A percentile compares a stretch with the other conserved stretches of the same genome.
Conservation (phyloP, 441 rosid genomes). For the Euphorbia corollata region DNA sequence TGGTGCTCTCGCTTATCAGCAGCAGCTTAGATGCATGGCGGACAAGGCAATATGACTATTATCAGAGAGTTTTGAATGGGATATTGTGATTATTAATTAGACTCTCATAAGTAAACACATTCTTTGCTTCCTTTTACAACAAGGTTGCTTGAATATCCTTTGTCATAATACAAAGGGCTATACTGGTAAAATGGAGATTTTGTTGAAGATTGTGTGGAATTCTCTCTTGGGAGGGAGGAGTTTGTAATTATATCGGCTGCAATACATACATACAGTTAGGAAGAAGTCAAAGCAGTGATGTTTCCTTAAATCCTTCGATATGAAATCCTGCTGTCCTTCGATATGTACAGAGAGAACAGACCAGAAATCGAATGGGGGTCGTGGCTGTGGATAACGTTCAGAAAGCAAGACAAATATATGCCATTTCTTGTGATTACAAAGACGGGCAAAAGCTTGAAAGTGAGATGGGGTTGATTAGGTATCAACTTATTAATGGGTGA, state of each 20-base stretch:
- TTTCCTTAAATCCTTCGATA: conserved; percentile 11
- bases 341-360: no score
- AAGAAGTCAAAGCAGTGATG: no score
- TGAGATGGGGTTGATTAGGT: conserved; percentile 6
- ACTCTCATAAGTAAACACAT: conserved; percentile 13
- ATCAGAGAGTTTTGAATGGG: conserved; percentile 90
- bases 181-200: no score
- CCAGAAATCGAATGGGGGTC: conserved; percentile 10
- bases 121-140: conserved; percentile 16
- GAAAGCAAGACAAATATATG: background rate
- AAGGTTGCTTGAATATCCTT: background rate
- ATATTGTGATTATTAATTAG: conserved; percentile 44
- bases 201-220: conserved; percentile 9
- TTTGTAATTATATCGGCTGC: conserved; percentile 33
- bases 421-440: background rate
- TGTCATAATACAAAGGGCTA: background rate
- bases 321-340: conserved; percentile 18
- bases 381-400: conserved; percentile 1
- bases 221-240: conserved; percentile 19
- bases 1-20: conserved; percentile 90
- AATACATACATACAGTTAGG: no score
- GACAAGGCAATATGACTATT: conserved; percentile 93
- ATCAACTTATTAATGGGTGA: conserved; percentile 4
- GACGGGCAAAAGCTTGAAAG: conserved; percentile 6
- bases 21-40: conserved; percentile 98